These are phyloP conservation scores for Populus euphratica DNA, from an alignment of 345 rosid species.

Conservation along the genomic window DNA sequence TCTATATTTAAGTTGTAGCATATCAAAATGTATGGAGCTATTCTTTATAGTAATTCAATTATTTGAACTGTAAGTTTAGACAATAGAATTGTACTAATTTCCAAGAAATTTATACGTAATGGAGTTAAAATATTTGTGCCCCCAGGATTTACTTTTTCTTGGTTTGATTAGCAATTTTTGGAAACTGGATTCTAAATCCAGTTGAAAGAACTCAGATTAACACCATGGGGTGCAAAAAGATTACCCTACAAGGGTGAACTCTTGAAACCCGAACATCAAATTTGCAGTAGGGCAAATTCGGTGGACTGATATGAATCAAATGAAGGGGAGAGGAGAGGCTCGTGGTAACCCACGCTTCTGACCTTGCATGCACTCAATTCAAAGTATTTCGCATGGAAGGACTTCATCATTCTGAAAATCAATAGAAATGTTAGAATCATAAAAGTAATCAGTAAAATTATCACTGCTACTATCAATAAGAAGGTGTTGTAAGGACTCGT, in stretches of 20 bases:
- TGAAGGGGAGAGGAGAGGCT: neutral
- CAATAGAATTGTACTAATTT: neutral
- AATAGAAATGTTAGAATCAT: neutral
- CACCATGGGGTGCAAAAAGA: neutral
- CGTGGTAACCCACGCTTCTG: neutral
- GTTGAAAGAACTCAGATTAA: neutral
- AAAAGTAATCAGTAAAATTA: neutral
- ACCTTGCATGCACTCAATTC: neutral
- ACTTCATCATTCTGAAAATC: neutral
- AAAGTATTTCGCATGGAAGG: neutral
- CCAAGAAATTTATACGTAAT: neutral
- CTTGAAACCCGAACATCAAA: neutral
- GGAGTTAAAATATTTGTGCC: neutral
- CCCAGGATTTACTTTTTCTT: neutral
- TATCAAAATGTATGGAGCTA: slow-evolving; percentile 7
- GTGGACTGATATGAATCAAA: neutral
- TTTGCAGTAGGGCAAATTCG: neutral
- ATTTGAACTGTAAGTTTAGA: neutral
- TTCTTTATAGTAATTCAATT: slow-evolving; percentile 22
- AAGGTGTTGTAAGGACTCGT: neutral
- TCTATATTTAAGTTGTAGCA: slow-evolving; percentile 2
- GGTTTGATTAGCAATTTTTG: neutral
- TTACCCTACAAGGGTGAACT: neutral
- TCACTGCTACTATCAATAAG: neutral
- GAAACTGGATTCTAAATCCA: neutral